Evolutionary conservation across 352 stramenopile genomes (phyloP).

Genomic region (Plasmopara muralis): DNA sequence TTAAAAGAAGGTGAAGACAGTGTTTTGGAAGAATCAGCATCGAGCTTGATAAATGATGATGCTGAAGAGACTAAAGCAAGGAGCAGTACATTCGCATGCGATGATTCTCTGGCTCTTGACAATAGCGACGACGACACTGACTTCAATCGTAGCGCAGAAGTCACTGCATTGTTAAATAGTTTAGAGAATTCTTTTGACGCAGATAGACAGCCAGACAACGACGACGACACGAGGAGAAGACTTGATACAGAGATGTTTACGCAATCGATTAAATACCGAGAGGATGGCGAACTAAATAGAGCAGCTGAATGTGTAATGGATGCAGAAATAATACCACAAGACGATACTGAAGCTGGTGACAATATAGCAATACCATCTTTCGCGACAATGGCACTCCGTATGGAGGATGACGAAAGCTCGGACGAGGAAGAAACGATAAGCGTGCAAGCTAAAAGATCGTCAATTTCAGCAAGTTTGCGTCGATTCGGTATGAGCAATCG

Average conservation of each 20-base stretch:
- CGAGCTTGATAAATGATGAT: not conserved
- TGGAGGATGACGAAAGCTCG: constrained; percentile 18
- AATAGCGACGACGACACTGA: constrained; percentile 3
- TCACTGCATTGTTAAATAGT: too few relatives aligned
- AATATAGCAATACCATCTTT: too few relatives aligned
- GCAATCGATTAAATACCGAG: too few relatives aligned
- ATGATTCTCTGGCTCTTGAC: not conserved
- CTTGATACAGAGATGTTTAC: too few relatives aligned
- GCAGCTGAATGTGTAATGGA: not conserved
- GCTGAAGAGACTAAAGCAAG: not conserved
- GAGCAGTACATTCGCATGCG: not conserved
- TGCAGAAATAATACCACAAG: not conserved
- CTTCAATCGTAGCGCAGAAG: too few relatives aligned
- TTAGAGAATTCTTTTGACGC: too few relatives aligned
- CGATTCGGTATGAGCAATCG: constrained; percentile 10
- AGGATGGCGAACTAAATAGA: not conserved
- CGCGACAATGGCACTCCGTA: constrained; percentile 3
- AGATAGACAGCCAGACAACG: too few relatives aligned
- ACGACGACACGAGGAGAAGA: too few relatives aligned
- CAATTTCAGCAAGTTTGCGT: constrained; percentile 5
- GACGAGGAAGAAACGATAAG: constrained; percentile 18
- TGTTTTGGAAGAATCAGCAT: constrained; percentile 6
- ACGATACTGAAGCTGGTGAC: too few relatives aligned
- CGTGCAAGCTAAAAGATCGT: constrained; percentile 2
- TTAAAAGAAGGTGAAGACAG: not conserved